Evolutionary conservation across 441 rosid genomes (phyloP).

Genomic region (Syzygium malaccense): DNA sequence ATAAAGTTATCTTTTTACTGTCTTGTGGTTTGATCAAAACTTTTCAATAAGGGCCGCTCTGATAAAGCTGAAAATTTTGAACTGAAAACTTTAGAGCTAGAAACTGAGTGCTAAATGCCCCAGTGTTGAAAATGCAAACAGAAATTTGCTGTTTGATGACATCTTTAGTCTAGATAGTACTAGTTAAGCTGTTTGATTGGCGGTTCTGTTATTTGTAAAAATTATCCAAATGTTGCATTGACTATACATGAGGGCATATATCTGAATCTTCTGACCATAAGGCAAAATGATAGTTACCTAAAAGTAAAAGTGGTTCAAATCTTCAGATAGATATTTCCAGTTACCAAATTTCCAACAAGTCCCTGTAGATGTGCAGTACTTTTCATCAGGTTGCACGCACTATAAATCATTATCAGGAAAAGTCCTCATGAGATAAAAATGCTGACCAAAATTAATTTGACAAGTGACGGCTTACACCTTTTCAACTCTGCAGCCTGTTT

Average conservation of each 20-base stretch:
- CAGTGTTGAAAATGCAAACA: neutral
- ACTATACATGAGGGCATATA: neutral
- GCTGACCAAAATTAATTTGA: neutral
- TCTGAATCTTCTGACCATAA: neutral
- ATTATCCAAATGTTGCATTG: neutral
- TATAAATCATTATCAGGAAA: neutral
- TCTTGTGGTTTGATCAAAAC: neutral
- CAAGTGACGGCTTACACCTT: neutral
- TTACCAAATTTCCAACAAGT: neutral
- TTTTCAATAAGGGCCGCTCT: neutral
- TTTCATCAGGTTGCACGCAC: neutral
- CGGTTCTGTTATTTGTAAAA: neutral
- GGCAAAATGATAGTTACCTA: neutral
- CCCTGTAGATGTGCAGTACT: neutral
- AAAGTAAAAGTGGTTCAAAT: neutral
- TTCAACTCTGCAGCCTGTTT: neutral
- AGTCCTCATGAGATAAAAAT: neutral
- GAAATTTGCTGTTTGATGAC: neutral
- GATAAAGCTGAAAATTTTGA: neutral
- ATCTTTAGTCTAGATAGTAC: neutral
- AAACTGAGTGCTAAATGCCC: neutral
- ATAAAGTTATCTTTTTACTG: neutral
- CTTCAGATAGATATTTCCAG: neutral
- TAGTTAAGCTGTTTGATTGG: neutral
- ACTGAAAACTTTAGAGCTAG: neutral